Evolutionary conservation across 2,329 filamentous ascomycete species (phyloP), one percentile per base, ranked within the genome.

Genomic region (Microcyclospora pomicola): DNA sequence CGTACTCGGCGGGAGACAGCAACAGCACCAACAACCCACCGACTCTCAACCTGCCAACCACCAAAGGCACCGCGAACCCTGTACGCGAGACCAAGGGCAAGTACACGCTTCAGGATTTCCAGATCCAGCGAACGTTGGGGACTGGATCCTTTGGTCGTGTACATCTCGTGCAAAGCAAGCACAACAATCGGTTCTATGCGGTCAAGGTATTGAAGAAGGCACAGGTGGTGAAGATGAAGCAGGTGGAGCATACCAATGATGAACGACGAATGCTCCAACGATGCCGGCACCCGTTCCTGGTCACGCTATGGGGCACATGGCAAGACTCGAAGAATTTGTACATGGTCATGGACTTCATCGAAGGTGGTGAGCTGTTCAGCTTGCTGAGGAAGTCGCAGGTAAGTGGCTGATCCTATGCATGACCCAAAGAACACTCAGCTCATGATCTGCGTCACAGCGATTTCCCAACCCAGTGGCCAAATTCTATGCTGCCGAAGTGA

Each of bases 341-440:
- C 73, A 98, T 98, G 91, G 91, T 98, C 54, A 98, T 98, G 91
- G 91, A 98, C 62, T 98, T 98, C 67, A 88, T 98, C 38, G 91
- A 98, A 64, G 91, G 91, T 50, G 91, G 91, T 55, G 91, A 98
- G 69, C 71, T 98, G 38, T 98, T 98, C 61, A 96, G 88, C 49
- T 65, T 98, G 53, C 68, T 98, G 52, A 75, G 91, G 52, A 96
- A 98, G 64, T 96, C 88, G 41, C 78, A 70, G 79, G 88, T 73
- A 75, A 74, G 72, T 64, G n/a, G 28, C 30, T 13, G 13, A 31
- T 27, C 2, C 34, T 3, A 6, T 14, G n/a, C 24, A 15, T 38
- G 19, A 30, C 44, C 16, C 15, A 33, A 31, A 32, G n/a, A 34
- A 6, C 28, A 37, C 44, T 37, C 38, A 44, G 39, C 42, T 37